Conservation (phyloP, 768 basidiomycete genomes). For the Pulveroboletus sp. region DNA sequence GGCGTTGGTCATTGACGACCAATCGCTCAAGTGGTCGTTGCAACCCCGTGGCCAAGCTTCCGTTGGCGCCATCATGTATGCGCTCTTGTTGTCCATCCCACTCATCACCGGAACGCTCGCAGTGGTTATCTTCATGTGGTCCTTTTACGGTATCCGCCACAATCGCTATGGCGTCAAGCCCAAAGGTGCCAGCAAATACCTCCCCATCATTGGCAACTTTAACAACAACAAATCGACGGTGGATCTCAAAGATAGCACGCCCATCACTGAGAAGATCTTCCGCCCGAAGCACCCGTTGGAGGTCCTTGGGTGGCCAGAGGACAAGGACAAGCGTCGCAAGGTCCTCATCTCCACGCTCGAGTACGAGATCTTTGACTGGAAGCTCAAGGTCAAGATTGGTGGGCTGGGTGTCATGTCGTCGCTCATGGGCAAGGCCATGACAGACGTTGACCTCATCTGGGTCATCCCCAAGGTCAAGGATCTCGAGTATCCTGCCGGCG, state of each 20-base stretch:
- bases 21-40: slow-evolving; percentile 72
- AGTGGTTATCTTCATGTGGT: slow-evolving; percentile 88
- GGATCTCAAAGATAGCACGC: slow-evolving; percentile 62
- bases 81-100: slow-evolving; percentile 76
- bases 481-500: slow-evolving; percentile 87
- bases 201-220: slow-evolving; percentile 77
- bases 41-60: slow-evolving; percentile 79
- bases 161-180: slow-evolving; percentile 86
- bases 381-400: slow-evolving; percentile 96
- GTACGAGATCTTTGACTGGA: slow-evolving; percentile 97
- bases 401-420: slow-evolving; percentile 97
- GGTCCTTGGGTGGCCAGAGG: slow-evolving; percentile 95
- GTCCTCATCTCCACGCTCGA: slow-evolving; percentile 91
- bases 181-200: slow-evolving; percentile 72
- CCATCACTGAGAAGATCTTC: slow-evolving; percentile 72
- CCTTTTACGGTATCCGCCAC: slow-evolving; percentile 94
- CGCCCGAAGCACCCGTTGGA: slow-evolving; percentile 60
- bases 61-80: slow-evolving; percentile 87
- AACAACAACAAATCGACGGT: slow-evolving; percentile 64
- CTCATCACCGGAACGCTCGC: slow-evolving; percentile 82
- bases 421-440: slow-evolving; percentile 98
- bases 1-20: slow-evolving; percentile 79
- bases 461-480: slow-evolving; percentile 95
- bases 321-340: slow-evolving; percentile 85
- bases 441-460: slow-evolving; percentile 93